phyloP scores from a whole-genome alignment of 257 asterid genomes.

The Gentiana dahurica region DNA sequence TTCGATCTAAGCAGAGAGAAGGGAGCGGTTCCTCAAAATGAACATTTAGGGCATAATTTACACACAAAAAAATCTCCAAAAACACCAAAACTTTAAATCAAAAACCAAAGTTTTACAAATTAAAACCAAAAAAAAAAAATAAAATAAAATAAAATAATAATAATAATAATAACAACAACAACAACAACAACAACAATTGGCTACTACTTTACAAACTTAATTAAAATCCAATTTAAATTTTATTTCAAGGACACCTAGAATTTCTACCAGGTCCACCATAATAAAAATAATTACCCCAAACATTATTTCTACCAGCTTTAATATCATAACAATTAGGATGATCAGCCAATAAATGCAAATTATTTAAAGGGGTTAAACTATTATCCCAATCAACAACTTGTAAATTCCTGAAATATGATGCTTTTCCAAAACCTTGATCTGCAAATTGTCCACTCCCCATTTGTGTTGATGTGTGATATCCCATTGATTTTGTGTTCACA shows the following conservation, averaged over 20 bases:
- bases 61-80: conserved; percentile 24
- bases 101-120: not conserved
- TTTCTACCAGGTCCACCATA: conserved; percentile 96
- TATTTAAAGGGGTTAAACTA: conserved; percentile 55
- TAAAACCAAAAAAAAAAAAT: too few species aligned
- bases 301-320: conserved; percentile 71
- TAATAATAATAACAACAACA: not conserved
- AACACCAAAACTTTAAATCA: conserved; percentile 5
- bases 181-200: conserved; percentile 1
- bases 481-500: conserved; percentile 64
- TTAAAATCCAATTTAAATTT: not conserved
- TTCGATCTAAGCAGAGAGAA: too few species aligned
- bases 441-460: conserved; percentile 97
- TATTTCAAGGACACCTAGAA: conserved; percentile 47
- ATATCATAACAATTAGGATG: conserved; percentile 77
- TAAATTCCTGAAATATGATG: conserved; percentile 75
- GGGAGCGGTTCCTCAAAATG: too few species aligned
- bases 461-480: conserved; percentile 73
- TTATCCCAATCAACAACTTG: conserved; percentile 95
- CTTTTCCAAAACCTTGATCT: conserved; percentile 71
- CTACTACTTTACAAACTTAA: conserved; percentile 20
- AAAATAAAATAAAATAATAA: too few species aligned
- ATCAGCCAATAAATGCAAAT: conserved; percentile 79
- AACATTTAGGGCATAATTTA: too few species aligned
- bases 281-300: conserved; percentile 85